These are phyloP conservation scores for Cylindricascospora bacillispora DNA, from an alignment of 1,139 yeast species.

Conservation along the genomic window DNA sequence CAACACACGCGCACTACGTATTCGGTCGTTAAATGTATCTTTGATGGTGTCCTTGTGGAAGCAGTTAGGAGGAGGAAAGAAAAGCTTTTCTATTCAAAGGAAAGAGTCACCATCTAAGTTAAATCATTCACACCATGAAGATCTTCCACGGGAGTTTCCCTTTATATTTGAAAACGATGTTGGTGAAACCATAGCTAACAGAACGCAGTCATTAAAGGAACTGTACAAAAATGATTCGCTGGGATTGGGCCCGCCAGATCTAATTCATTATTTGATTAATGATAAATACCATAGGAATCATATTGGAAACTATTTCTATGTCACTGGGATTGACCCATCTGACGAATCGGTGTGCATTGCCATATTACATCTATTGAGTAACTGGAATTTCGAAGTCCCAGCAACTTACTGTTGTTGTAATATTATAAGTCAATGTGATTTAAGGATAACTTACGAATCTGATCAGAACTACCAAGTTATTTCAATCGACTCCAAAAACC, in stretches of 20 bases:
- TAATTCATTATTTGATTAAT: constrained; percentile 50
- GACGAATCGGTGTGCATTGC: constrained; percentile 50
- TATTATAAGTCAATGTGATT: constrained; percentile 33
- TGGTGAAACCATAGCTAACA: too few relatives aligned
- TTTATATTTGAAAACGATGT: too few relatives aligned
- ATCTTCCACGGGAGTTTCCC: too few relatives aligned
- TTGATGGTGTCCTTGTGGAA: too few relatives aligned
- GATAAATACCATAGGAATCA: constrained; percentile 28
- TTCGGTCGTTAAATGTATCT: too few relatives aligned
- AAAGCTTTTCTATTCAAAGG: too few relatives aligned
- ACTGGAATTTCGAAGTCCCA: too few relatives aligned
- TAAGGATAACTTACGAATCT: constrained; percentile 51
- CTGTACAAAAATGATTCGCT: constrained; percentile 6
- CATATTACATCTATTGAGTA: constrained; percentile 54
- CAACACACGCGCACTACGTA: too few relatives aligned
- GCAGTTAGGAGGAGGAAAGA: too few relatives aligned
- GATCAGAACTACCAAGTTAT: constrained; percentile 33
- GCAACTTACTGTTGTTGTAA: constrained; percentile 26
- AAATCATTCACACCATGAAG: too few relatives aligned
- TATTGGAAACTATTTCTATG: constrained; percentile 30
- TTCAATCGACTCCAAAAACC: constrained; percentile 30
- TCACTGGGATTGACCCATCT: constrained; percentile 50
- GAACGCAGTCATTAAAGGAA: too few relatives aligned
- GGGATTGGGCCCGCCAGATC: constrained; percentile 76
- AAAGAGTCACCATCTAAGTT: too few relatives aligned